These are phyloP conservation scores for Carallia pectinifolia DNA, from an alignment of 345 rosid species.

Conservation along the genomic window DNA sequence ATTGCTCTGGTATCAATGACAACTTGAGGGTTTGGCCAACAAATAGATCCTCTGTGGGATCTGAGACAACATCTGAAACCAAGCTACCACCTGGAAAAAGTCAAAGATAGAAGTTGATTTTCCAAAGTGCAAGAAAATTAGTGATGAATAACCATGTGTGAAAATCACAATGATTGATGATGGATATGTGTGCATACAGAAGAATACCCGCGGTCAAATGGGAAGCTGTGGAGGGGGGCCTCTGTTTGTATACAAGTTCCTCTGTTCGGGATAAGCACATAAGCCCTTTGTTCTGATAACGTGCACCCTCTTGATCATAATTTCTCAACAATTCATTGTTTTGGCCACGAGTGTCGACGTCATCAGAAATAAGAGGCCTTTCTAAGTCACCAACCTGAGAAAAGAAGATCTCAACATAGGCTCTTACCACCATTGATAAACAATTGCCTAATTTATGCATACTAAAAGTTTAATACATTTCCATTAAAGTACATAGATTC, in stretches of 20 bases:
- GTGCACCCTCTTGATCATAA: constrained; percentile 71
- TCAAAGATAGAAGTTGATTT: not conserved
- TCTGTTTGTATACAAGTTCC: constrained; percentile 65
- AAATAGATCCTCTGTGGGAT: constrained; percentile 47
- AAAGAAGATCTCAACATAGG: constrained; percentile 2
- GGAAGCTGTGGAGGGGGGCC: constrained; percentile 54
- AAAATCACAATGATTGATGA: not conserved
- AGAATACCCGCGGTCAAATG: constrained; percentile 43
- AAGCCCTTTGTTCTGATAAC: constrained; percentile 58
- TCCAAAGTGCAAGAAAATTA: not conserved
- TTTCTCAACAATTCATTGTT: constrained; percentile 51
- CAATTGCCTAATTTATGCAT: not conserved
- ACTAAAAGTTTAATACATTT: too few species aligned
- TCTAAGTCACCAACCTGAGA: constrained; percentile 61
- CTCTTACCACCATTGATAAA: not conserved
- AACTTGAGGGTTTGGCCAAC: constrained; percentile 70
- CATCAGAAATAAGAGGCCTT: constrained; percentile 68
- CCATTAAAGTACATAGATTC: too few species aligned
- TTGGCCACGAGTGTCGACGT: constrained; percentile 41
- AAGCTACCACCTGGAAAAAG: constrained; percentile 59
- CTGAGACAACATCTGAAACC: constrained; percentile 56
- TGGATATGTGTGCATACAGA: not conserved
- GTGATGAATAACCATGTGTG: not conserved
- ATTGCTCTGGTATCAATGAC: constrained; percentile 30
- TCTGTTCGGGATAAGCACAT: constrained; percentile 44